A percentile compares a stretch with the other conserved stretches of the same genome.
Conservation (phyloP, 2,329 filamentous ascomycete genomes). For the Talaromyces atroroseus region DNA sequence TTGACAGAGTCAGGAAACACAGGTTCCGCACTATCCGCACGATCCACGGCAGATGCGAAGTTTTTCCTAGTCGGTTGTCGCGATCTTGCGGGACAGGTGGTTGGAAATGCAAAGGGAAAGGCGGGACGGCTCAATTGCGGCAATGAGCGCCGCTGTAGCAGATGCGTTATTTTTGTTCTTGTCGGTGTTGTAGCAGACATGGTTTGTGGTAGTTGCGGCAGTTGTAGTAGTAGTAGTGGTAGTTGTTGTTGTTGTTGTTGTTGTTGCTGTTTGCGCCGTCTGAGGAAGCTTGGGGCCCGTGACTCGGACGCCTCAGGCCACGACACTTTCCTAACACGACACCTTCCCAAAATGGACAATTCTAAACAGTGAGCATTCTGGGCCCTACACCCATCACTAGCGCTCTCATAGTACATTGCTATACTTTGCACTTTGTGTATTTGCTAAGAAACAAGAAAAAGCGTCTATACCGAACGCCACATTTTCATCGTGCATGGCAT, state of each 20-base stretch:
- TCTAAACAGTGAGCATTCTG: not conserved
- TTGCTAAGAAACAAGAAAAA: not conserved
- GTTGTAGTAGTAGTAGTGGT: too few relatives aligned
- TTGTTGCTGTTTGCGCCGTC: not conserved
- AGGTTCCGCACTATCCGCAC: not conserved
- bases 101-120: not conserved
- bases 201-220: not conserved
- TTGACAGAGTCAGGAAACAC: constrained; percentile 27
- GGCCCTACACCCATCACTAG: not conserved
- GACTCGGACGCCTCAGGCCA: not conserved
- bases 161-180: not conserved
- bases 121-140: not conserved
- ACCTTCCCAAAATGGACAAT: not conserved
- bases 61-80: too few relatives aligned
- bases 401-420: not conserved
- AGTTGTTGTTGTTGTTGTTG: not conserved
- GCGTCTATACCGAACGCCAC: not conserved
- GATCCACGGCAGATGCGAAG: not conserved
- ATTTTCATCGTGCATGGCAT: not conserved
- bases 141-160: not conserved
- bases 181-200: not conserved
- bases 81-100: not conserved
- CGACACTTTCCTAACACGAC: not conserved
- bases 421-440: not conserved
- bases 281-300: not conserved